A percentile compares a stretch with the other conserved stretches of the same genome.
phyloP scores from a whole-genome alignment of 2,329 filamentous ascomycete species.

The Trichocomaceae sp. region DNA sequence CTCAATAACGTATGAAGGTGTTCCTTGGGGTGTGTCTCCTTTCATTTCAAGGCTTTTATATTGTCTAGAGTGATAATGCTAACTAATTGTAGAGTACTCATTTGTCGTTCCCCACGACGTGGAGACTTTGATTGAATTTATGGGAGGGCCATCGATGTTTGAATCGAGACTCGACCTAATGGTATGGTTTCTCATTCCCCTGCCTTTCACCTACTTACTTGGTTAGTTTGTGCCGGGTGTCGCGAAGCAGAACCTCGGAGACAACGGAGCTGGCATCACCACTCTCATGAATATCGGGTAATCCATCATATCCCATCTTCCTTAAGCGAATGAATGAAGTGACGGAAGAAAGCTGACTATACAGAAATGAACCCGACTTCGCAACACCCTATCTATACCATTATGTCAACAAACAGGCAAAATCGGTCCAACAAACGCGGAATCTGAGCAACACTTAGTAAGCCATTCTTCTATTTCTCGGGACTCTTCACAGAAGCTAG shows the following conservation, averaged over 20 bases:
- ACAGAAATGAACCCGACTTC: constrained; percentile 62
- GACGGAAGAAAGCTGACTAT: constrained; percentile 16
- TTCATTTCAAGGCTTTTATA: constrained; percentile 6
- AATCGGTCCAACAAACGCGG: constrained; percentile 55
- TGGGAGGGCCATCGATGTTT: constrained; percentile 51
- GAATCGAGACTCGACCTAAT: constrained; percentile 54
- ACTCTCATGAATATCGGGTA: constrained; percentile 53
- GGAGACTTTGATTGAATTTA: constrained; percentile 46
- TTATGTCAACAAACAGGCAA: constrained; percentile 58
- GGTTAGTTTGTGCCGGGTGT: constrained; percentile 38
- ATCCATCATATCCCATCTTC: background rate
- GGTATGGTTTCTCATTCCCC: constrained; percentile 16
- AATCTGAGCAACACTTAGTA: constrained; percentile 51
- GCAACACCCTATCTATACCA: constrained; percentile 63
- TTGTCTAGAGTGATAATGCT: constrained; percentile 15
- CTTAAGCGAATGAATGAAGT: too few species aligned
- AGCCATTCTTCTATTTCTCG: background rate
- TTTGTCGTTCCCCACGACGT: constrained; percentile 64
- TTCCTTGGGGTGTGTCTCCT: constrained; percentile 45
- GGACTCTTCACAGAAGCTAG: too few species aligned
- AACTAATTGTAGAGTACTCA: constrained; percentile 44
- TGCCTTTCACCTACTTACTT: constrained; percentile 1
- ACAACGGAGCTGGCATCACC: constrained; percentile 28
- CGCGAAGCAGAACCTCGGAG: constrained; percentile 24
- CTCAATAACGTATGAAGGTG: constrained; percentile 54